phyloP scores from a whole-genome alignment of 2,329 filamentous ascomycete genomes.

The Aspergillus eucalypticola region DNA sequence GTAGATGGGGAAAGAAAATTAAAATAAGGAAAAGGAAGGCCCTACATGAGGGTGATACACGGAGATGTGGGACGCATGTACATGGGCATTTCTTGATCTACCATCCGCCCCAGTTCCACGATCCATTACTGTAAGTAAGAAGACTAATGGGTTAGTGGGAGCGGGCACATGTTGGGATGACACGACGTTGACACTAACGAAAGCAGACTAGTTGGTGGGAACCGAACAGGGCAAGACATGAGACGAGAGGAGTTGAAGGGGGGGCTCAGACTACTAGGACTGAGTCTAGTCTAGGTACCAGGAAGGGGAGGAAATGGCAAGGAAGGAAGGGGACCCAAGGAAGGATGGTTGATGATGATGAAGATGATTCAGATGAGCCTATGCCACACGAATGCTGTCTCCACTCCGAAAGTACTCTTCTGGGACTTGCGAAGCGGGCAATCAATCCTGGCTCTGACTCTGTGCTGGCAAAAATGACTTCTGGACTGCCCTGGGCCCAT shows the following conservation, averaged over 20 bases:
- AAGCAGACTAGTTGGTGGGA: slow-evolving; percentile 27
- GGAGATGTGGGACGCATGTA: slow-evolving; percentile 12
- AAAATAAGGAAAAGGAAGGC: slow-evolving; percentile 22
- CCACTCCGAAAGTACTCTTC: slow-evolving; percentile 10
- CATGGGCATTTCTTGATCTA: slow-evolving; percentile 30
- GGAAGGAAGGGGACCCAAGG: slow-evolving; percentile 13
- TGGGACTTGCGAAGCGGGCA: not conserved
- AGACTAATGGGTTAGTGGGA: slow-evolving; percentile 1
- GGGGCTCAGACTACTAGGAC: slow-evolving; percentile 7
- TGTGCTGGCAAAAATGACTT: slow-evolving; percentile 3
- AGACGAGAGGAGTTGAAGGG: slow-evolving; percentile 12
- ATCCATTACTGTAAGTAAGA: slow-evolving; percentile 25
- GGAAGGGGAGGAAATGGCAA: slow-evolving; percentile 17
- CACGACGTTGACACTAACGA: slow-evolving; percentile 43
- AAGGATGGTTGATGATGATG: slow-evolving; percentile 2
- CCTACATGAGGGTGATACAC: slow-evolving; percentile 8
- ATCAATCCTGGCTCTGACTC: slow-evolving; percentile 13
- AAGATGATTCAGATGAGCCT: slow-evolving; percentile 22
- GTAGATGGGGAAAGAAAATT: slow-evolving; percentile 6
- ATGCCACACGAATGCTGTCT: slow-evolving; percentile 19
- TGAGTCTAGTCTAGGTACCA: slow-evolving; percentile 10
- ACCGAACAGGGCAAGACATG: slow-evolving; percentile 15
- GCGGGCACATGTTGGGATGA: slow-evolving; percentile 35
- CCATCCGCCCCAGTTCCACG: slow-evolving; percentile 40
- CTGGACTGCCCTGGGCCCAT: slow-evolving; percentile 5